These are phyloP conservation scores for Penicillium manginii DNA, from an alignment of 495 filamentous ascomycete species.

Conservation along the genomic window DNA sequence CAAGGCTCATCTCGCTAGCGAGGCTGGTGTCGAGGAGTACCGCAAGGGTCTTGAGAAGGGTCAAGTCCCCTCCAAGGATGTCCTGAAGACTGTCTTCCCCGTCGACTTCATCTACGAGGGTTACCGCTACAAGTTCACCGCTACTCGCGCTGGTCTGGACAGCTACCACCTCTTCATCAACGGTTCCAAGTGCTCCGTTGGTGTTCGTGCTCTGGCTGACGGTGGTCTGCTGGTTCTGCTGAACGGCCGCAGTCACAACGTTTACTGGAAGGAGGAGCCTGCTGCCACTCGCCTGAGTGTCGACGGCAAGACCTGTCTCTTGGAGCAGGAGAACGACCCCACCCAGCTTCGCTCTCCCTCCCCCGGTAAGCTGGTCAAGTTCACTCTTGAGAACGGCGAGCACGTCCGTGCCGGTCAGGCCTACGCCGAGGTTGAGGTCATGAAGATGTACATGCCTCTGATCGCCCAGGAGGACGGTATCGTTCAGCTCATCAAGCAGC, in stretches of 20 bases:
- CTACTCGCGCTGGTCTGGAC: constrained; percentile 87
- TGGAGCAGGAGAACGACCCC: constrained; percentile 99
- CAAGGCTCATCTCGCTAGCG: constrained; percentile 92
- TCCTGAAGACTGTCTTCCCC: constrained; percentile 96
- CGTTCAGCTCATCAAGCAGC: constrained; percentile 98
- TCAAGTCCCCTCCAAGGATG: constrained; percentile 93
- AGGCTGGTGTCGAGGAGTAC: constrained; percentile 85
- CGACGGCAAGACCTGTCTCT: constrained; percentile 94
- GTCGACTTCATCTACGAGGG: constrained; percentile 99
- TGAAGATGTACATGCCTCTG: constrained; percentile 99
- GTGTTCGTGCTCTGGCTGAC: constrained; percentile 89
- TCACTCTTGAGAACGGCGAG: constrained; percentile 94
- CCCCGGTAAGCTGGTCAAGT: constrained; percentile 98
- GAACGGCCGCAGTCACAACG: constrained; percentile 89
- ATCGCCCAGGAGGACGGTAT: constrained; percentile 96
- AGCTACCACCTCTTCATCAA: constrained; percentile 99
- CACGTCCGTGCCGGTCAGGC: constrained; percentile 92
- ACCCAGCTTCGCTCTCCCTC: constrained; percentile 94
- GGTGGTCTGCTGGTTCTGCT: constrained; percentile 93
- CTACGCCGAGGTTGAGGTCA: constrained; percentile 98
- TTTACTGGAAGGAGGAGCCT: constrained; percentile 99
- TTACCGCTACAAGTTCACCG: constrained; percentile 95
- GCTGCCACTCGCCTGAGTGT: constrained; percentile 94
- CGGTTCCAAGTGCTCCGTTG: constrained; percentile 93
- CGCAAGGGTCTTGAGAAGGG: constrained; percentile 89